These are phyloP conservation scores for Teratosphaeria gauchensis DNA, from an alignment of 2,329 filamentous ascomycete genomes.

Conservation along the genomic window DNA sequence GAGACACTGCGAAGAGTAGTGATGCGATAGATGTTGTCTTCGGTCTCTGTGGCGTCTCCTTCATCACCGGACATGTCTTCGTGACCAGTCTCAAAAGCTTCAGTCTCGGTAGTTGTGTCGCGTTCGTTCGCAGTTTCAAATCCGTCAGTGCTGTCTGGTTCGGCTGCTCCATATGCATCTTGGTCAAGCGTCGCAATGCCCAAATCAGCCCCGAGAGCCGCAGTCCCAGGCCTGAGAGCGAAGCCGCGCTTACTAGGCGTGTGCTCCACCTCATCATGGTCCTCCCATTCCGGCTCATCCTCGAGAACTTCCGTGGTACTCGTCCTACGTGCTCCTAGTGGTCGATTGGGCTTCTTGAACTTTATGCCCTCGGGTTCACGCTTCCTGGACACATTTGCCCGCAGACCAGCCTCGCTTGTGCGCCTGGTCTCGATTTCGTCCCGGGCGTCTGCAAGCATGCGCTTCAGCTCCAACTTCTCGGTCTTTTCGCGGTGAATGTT, in stretches of 20 bases:
- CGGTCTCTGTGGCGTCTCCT: slow-evolving; percentile 79
- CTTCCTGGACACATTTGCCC: slow-evolving; percentile 45
- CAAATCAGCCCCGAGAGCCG: slow-evolving; percentile 36
- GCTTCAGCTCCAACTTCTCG: slow-evolving; percentile 90
- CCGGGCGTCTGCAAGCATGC: slow-evolving; percentile 87
- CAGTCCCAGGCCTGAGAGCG: slow-evolving; percentile 21
- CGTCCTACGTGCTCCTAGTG: slow-evolving; percentile 66
- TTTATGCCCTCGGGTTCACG: slow-evolving; percentile 48
- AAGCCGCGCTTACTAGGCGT: slow-evolving; percentile 44
- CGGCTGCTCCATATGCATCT: slow-evolving; percentile 37
- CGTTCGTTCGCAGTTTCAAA: slow-evolving; percentile 73
- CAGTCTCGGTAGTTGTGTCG: slow-evolving; percentile 59
- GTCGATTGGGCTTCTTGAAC: slow-evolving; percentile 68
- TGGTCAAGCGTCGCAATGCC: slow-evolving; percentile 28
- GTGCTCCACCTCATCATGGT: slow-evolving; percentile 54
- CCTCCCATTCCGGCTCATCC: slow-evolving; percentile 85
- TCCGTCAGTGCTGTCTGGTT: slow-evolving; percentile 50
- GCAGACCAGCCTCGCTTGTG: slow-evolving; percentile 32
- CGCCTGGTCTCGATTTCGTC: slow-evolving; percentile 70
- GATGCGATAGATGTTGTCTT: slow-evolving; percentile 36
- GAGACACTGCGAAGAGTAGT: slow-evolving; percentile 11
- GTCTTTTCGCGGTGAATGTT: slow-evolving; percentile 97
- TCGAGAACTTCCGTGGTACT: slow-evolving; percentile 69
- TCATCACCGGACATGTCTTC: slow-evolving; percentile 66
- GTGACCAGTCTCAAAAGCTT: slow-evolving; percentile 88